Conservation (phyloP, 177 flowering plant species). For the Vitis hybrid region DNA sequence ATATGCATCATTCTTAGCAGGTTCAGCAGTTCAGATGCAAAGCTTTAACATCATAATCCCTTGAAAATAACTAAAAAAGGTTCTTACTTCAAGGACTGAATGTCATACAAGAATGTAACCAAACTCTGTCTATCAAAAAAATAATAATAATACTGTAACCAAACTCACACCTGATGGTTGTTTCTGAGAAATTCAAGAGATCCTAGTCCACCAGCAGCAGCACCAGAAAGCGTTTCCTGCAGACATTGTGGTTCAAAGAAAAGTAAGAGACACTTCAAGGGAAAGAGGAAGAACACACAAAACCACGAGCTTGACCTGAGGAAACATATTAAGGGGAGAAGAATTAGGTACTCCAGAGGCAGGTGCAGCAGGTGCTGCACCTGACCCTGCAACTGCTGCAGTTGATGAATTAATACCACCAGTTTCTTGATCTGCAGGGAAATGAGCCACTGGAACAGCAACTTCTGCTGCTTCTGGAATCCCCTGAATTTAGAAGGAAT, state of each 20-base stretch:
- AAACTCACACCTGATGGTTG: conserved; percentile 75
- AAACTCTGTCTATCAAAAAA: background rate
- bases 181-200: conserved; percentile 92
- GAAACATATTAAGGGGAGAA: conserved; percentile 92
- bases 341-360: conserved; percentile 79
- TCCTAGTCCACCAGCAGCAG: conserved; percentile 60
- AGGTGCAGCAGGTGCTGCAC: conserved; percentile 46
- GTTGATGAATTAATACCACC: conserved; percentile 28
- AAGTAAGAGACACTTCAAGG: background rate
- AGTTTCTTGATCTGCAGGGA: conserved; percentile 37
- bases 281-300: background rate
- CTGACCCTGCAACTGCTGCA: conserved; percentile 22
- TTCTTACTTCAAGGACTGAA: background rate
- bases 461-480: conserved; percentile 85
- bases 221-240: conserved; percentile 62
- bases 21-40: background rate
- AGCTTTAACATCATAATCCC: background rate
- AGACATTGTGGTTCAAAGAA: conserved; percentile 2
- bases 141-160: background rate
- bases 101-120: background rate
- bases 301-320: conserved; percentile 59
- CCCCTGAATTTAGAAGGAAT: conserved; percentile 49
- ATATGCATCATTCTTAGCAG: background rate
- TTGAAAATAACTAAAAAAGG: background rate
- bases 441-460: conserved; percentile 60